phyloP scores from a whole-genome alignment of 2,329 filamentous ascomycete species.

The Sphaerulina populicola region DNA sequence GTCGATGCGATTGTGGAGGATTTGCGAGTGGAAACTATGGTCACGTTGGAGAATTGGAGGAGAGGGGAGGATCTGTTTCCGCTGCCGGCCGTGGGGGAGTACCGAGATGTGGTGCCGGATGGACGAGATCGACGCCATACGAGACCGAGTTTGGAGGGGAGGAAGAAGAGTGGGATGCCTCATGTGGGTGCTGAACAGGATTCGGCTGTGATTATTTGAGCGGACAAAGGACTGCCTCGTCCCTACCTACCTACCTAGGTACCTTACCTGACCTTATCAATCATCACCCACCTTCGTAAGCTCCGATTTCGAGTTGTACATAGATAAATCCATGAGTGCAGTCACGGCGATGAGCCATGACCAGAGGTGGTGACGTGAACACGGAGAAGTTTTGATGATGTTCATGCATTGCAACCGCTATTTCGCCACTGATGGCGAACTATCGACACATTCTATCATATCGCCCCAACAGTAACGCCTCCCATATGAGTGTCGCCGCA shows the following conservation, averaged over 20 bases:
- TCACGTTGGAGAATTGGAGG: conserved; percentile 52
- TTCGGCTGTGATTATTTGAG: background rate
- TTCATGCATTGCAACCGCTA: conserved; percentile 4
- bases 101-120: conserved; percentile 13
- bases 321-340: no score
- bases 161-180: conserved; percentile 1
- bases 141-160: conserved; percentile 1
- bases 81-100: conserved; percentile 1
- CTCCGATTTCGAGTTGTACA: no score
- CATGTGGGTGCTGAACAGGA: background rate
- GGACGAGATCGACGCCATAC: background rate
- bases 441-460: conserved; percentile 18
- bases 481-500: conserved; percentile 7
- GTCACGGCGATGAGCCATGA: no score
- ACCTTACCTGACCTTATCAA: no score
- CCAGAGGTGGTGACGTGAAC: no score
- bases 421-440: conserved; percentile 10
- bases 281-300: no score
- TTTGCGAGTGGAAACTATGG: conserved; percentile 49
- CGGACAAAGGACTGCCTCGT: no score
- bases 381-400: background rate
- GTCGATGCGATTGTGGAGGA: conserved; percentile 59
- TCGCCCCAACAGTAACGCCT: conserved; percentile 11
- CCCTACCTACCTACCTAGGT: no score
- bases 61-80: conserved; percentile 28